These are phyloP conservation scores for Ceratobasidium sp. DNA, from an alignment of 1,284 basidiomycete genomes.

Conservation along the genomic window DNA sequence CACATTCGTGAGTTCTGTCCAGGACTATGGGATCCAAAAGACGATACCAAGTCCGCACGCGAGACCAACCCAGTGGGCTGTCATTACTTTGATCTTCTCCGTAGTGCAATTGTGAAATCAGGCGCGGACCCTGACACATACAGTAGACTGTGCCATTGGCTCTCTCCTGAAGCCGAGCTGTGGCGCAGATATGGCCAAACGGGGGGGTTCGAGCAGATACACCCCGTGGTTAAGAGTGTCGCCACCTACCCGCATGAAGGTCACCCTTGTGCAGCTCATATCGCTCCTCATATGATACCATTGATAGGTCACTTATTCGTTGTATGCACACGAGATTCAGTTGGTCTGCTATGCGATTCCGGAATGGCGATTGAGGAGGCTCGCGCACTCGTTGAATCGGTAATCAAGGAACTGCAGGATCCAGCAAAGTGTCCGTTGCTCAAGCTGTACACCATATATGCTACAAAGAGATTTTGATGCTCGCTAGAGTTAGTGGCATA, in stretches of 20 bases:
- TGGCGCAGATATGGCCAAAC: background rate
- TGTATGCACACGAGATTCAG: background rate
- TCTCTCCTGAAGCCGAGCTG: background rate
- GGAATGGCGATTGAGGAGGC: background rate
- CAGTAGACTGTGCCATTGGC: background rate
- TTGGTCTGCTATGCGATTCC: background rate
- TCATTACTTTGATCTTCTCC: background rate
- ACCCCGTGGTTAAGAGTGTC: background rate
- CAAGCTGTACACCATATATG: slow-evolving; percentile 4
- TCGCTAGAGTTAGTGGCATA: too few relatives aligned
- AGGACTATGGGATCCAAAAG: background rate
- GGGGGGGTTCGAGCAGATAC: slow-evolving; percentile 3
- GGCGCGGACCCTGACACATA: background rate
- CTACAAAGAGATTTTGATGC: slow-evolving; percentile 3
- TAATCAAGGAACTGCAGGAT: background rate
- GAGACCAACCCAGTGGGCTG: background rate
- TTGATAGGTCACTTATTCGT: background rate
- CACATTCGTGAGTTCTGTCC: background rate
- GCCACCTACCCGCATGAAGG: background rate
- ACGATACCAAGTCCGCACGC: background rate
- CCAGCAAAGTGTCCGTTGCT: background rate
- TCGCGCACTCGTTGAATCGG: background rate
- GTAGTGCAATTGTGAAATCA: background rate
- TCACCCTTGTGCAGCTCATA: background rate
- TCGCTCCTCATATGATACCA: background rate